These are phyloP conservation scores for Rutstroemia sp. DNA, from an alignment of 2,329 filamentous ascomycete genomes.

Conservation along the genomic window DNA sequence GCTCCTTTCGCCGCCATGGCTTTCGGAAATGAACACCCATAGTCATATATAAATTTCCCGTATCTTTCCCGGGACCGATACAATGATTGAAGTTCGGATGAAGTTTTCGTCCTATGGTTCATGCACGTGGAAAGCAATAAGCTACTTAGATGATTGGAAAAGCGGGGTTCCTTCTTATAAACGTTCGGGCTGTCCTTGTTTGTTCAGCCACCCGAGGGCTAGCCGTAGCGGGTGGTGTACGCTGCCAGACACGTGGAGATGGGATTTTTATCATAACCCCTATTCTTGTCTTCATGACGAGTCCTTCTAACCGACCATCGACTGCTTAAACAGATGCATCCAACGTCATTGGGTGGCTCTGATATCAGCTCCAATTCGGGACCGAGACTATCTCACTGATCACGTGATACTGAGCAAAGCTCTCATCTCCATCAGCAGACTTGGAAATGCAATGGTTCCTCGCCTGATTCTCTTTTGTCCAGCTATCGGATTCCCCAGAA, in stretches of 20 bases:
- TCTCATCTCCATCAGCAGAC: too few relatives aligned
- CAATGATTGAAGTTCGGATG: background rate
- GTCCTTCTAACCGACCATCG: too few relatives aligned
- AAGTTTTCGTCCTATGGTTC: conserved; percentile 4
- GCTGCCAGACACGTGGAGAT: background rate
- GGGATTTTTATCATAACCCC: background rate
- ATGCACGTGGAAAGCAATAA: conserved; percentile 2
- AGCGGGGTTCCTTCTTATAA: background rate
- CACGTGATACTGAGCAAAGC: too few relatives aligned
- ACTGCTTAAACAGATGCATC: background rate
- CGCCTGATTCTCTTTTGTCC: too few relatives aligned
- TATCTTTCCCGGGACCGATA: background rate
- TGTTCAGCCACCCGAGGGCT: background rate
- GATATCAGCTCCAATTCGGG: too few relatives aligned
- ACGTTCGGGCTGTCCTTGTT: background rate
- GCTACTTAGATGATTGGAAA: background rate
- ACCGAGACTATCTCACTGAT: too few relatives aligned
- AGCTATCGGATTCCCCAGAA: too few relatives aligned
- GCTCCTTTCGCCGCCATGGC: background rate
- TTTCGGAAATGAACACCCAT: background rate
- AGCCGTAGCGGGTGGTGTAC: background rate
- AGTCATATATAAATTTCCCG: background rate
- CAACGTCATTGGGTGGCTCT: background rate
- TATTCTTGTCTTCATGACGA: background rate
- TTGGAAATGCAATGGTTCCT: too few relatives aligned